Evolutionary conservation across 2,329 filamentous ascomycete genomes (phyloP).

Genomic region (Aspergillus sp.): DNA sequence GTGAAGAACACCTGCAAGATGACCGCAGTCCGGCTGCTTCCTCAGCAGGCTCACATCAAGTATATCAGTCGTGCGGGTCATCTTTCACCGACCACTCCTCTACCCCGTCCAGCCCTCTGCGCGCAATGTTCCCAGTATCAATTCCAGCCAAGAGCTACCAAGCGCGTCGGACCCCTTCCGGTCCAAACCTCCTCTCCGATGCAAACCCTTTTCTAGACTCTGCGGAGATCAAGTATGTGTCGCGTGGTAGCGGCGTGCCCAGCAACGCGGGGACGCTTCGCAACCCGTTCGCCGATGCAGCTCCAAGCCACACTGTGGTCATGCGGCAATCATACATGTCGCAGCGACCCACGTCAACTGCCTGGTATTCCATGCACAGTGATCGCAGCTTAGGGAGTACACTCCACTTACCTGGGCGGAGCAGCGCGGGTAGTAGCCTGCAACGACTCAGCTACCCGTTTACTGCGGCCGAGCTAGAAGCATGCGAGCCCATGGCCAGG

Average conservation of each 20-base stretch:
- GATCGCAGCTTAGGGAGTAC: constrained; percentile 32
- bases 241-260: not conserved
- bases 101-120: constrained; percentile 14
- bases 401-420: constrained; percentile 31
- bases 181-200: not conserved
- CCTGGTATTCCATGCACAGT: constrained; percentile 19
- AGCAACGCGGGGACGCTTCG: not conserved
- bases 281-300: constrained; percentile 11
- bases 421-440: constrained; percentile 25
- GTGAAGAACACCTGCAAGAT: constrained; percentile 22
- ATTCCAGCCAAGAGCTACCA: not conserved
- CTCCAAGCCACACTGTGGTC: not conserved
- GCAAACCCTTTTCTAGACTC: constrained; percentile 22
- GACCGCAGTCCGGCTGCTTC: constrained; percentile 18
- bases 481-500: constrained; percentile 5
- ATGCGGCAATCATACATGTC: not conserved
- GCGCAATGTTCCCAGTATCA: not conserved
- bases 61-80: constrained; percentile 15
- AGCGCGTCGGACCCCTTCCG: not conserved
- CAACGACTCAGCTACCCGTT: constrained; percentile 19
- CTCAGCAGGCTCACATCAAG: constrained; percentile 20
- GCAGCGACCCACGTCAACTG: not conserved
- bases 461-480: constrained; percentile 10
- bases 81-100: constrained; percentile 15
- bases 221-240: constrained; percentile 1